phyloP scores from a whole-genome alignment of 441 rosid genomes.

The Erodium moschatum region DNA sequence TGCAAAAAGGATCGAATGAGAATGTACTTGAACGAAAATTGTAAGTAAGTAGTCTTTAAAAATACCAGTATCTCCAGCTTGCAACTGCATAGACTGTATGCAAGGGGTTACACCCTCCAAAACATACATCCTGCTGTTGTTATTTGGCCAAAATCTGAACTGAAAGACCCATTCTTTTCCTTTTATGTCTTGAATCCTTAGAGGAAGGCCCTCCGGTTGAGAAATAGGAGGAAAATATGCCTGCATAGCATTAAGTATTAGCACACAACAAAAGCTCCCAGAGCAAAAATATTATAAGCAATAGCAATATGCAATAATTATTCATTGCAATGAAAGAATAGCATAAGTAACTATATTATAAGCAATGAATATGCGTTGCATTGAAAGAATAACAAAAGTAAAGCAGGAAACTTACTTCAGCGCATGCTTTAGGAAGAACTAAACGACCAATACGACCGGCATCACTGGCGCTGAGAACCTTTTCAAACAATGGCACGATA shows the following conservation, averaged over 20 bases:
- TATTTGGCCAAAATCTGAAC: conserved; percentile 79
- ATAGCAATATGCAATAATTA: neutral
- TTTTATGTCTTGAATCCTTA: conserved; percentile 61
- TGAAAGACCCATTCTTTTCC: conserved; percentile 83
- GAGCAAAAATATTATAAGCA: too few relatives aligned
- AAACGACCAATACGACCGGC: conserved; percentile 77
- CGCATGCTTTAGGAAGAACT: conserved; percentile 79
- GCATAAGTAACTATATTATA: neutral
- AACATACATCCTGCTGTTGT: conserved; percentile 78
- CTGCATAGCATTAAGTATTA: conserved; percentile 28
- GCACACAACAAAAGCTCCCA: too few relatives aligned
- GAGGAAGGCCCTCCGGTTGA: conserved; percentile 73
- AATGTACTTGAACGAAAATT: neutral
- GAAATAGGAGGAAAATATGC: conserved; percentile 72
- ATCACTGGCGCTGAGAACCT: conserved; percentile 72
- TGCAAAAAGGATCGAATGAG: neutral
- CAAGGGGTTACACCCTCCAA: conserved; percentile 80
- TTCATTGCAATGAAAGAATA: neutral
- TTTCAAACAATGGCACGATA: conserved; percentile 63
- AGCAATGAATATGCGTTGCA: neutral
- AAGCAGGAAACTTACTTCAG: conserved; percentile 44
- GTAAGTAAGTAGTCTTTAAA: conserved; percentile 10
- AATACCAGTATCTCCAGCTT: conserved; percentile 80
- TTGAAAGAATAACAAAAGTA: conserved; percentile 6
- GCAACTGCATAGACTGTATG: conserved; percentile 78